These are phyloP conservation scores for Globisporangium paroecandrum DNA, from an alignment of 352 stramenopile genomes.

Conservation along the genomic window DNA sequence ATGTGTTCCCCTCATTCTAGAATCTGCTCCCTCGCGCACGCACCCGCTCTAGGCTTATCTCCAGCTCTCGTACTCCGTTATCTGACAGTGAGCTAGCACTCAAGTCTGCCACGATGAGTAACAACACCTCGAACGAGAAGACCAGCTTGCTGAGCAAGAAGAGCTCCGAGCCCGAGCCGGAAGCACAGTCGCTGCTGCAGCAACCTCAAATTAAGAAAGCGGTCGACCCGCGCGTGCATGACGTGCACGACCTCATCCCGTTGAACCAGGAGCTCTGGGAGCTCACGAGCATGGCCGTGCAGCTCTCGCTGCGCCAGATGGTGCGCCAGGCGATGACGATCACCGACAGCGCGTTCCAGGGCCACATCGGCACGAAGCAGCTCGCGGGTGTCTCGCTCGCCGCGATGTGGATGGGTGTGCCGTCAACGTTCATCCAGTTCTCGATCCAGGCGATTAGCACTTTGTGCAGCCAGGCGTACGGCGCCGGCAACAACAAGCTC, in stretches of 20 bases:
- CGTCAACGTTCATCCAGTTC: constrained; percentile 58
- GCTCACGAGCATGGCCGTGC: constrained; percentile 68
- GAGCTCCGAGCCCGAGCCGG: constrained; percentile 1
- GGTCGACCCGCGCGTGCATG: not conserved
- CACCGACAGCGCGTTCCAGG: constrained; percentile 72
- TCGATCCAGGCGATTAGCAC: constrained; percentile 63
- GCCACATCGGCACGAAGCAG: constrained; percentile 60
- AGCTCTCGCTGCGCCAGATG: constrained; percentile 69
- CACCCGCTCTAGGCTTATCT: not conserved
- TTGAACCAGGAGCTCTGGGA: constrained; percentile 42
- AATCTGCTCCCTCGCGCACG: not conserved
- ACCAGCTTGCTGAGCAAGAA: constrained; percentile 5
- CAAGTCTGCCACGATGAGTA: not conserved
- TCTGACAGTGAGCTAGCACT: not conserved
- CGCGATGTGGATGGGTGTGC: constrained; percentile 67
- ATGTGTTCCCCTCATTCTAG: not conserved
- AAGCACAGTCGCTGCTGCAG: not conserved
- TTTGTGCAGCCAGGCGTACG: constrained; percentile 71
- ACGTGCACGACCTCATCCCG: constrained; percentile 12
- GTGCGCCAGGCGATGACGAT: constrained; percentile 70
- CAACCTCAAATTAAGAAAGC: not conserved
- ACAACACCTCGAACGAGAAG: constrained; percentile 2
- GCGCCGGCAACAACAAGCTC: constrained; percentile 61
- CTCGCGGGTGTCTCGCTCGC: constrained; percentile 68
- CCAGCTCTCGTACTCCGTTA: not conserved